These are phyloP conservation scores for Microbotryomycetes sp. DNA, from an alignment of 1,284 basidiomycete genomes.

Conservation along the genomic window DNA sequence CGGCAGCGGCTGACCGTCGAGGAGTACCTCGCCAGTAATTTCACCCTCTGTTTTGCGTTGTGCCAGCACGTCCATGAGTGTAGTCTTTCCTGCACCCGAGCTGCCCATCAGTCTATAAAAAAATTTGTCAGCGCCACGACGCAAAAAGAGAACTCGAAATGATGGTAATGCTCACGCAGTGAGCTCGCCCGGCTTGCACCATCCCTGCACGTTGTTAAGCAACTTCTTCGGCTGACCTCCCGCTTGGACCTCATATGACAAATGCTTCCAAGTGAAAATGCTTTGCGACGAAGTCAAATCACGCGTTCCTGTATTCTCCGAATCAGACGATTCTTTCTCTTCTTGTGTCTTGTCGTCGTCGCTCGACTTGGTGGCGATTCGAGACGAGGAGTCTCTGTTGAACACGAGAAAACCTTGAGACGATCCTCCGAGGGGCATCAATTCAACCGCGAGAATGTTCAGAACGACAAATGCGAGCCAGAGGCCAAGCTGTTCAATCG, in stretches of 20 bases:
- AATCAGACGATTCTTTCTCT: not conserved
- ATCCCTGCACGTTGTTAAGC: conserved; percentile 47
- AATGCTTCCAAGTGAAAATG: not conserved
- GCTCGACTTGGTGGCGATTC: conserved; percentile 39
- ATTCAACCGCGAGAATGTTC: conserved; percentile 14
- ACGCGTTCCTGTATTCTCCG: too few relatives aligned
- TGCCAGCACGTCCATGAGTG: conserved; percentile 50
- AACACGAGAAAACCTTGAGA: conserved; percentile 3
- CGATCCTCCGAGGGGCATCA: conserved; percentile 39
- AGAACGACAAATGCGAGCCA: not conserved
- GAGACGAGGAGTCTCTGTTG: conserved; percentile 36
- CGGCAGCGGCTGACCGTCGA: conserved; percentile 49
- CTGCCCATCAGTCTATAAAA: conserved; percentile 42
- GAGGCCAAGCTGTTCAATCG: too few relatives aligned
- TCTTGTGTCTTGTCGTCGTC: conserved; percentile 35
- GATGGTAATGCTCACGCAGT: conserved; percentile 33
- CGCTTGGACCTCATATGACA: conserved; percentile 41
- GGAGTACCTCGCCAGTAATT: conserved; percentile 46
- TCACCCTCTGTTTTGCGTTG: conserved; percentile 50
- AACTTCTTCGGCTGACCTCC: conserved; percentile 43
- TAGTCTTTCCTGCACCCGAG: conserved; percentile 46
- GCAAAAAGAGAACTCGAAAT: too few relatives aligned
- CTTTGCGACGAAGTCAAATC: not conserved
- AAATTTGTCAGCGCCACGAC: too few relatives aligned
- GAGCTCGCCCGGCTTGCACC: conserved; percentile 47